Evolutionary conservation across 129 eudicot genomes (phyloP), one percentile per base, ranked within the genome.

Genomic region (Tagetes erecta): DNA sequence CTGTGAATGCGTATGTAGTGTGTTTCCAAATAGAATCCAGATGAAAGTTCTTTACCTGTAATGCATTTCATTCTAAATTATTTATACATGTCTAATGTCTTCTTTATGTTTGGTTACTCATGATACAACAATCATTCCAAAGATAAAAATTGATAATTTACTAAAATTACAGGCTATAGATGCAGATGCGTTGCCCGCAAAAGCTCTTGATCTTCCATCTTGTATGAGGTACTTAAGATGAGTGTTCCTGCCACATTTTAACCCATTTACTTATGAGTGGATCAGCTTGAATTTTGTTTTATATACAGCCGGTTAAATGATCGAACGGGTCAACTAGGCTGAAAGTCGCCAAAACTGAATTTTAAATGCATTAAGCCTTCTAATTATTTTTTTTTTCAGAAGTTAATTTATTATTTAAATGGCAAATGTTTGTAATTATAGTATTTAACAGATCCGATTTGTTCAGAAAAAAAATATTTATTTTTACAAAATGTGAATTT

Each of bases 191-290:
- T 75, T 83, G 80, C 73, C 88, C 27, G 88, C 79, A 65, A 81
- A 69, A 76, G 84, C 83, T 78, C 81, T 82, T 81, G 80, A 78
- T 60, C 90, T 90, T 84, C 86, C 86, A 65, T 87, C 92, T 67
- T 86, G 72, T 80, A 52, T 8, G 64, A 85, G 90, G 95, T 92
- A 70, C 50, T 63, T 12, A 40, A 36, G 45, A 55, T 70, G 67
- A 2, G 47, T 14, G 52, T 33, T 69, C 73, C 49, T 81, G 14
- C 63, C 36, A 36, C 47, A 70, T 37, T 62, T 36, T 62, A 36
- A 36, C 8, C 45, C 45, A 62, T 12, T 34, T 36, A 60, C 44
- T 35, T 62, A 36, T 62, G 67, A 36, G 27, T 62, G 67, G 27
- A 8, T 36, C 30, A 35, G 37, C 37, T 36, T 62, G 45, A n/a